A percentile compares a stretch with the other conserved stretches of the same genome.
These are phyloP conservation scores for Lathyrus tuberosus DNA, from an alignment of 306 rosid species.

Conservation along the genomic window DNA sequence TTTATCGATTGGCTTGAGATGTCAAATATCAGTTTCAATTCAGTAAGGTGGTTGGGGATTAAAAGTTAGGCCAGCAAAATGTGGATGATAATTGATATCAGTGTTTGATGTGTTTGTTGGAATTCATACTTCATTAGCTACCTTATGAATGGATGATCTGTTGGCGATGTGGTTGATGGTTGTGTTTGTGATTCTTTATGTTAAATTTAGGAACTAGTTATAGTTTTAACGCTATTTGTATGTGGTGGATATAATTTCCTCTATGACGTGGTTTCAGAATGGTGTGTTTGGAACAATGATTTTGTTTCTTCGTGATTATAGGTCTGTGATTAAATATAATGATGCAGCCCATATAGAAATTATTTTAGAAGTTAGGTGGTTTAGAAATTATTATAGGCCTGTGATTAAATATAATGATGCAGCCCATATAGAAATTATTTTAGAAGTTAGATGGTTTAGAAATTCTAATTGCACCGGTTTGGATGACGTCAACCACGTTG, in stretches of 20 bases:
- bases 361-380: constrained; percentile 19
- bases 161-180: constrained; percentile 40
- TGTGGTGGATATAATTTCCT: constrained; percentile 33
- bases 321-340: constrained; percentile 26
- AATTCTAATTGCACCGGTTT: constrained; percentile 32
- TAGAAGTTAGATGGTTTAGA: constrained; percentile 19
- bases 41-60: constrained; percentile 31
- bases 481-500: not conserved
- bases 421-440: constrained; percentile 23
- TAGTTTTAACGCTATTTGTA: constrained; percentile 24
- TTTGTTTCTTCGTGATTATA: constrained; percentile 27
- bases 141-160: constrained; percentile 37
- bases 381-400: constrained; percentile 34
- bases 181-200: constrained; percentile 34
- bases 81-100: constrained; percentile 41
- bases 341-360: constrained; percentile 28
- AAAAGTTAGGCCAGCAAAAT: constrained; percentile 38
- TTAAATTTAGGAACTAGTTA: constrained; percentile 26
- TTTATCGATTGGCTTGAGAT: constrained; percentile 64
- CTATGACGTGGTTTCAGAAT: constrained; percentile 28
- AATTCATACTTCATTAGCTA: constrained; percentile 34
- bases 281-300: constrained; percentile 35
- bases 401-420: constrained; percentile 30
- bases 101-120: constrained; percentile 35
- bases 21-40: constrained; percentile 37